Percentiles rank a stretch among this genome's conserved stretches.
Evolutionary conservation across 78 protist species (phyloP).

Genomic region (Protostelium mycophagum): DNA sequence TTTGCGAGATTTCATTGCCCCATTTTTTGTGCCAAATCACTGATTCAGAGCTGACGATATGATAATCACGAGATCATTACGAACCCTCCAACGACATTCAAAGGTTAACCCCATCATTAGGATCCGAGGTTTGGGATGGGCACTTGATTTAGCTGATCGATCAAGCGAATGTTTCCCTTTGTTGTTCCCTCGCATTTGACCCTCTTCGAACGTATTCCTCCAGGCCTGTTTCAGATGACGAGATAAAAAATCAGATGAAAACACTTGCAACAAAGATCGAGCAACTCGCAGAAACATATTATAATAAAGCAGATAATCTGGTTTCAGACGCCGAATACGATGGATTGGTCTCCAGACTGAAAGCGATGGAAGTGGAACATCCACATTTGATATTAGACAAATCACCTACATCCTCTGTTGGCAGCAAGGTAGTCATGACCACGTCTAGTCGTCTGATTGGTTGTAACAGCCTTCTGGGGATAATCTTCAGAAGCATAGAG

Average conservation of each 20-base stretch:
- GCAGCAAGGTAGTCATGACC: background rate
- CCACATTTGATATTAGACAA: background rate
- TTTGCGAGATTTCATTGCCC: no score
- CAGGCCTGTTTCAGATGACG: no score
- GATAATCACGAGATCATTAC: no score
- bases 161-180: no score
- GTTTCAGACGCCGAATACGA: conserved; percentile 46
- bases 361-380: background rate
- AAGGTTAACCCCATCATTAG: no score
- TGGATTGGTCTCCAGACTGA: conserved; percentile 11
- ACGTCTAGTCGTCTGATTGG: background rate
- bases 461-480: background rate
- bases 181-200: no score
- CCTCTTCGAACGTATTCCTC: no score
- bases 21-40: no score
- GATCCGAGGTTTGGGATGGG: no score
- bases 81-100: no score
- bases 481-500: conserved; percentile 1
- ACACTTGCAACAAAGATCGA: conserved; percentile 14
- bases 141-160: no score
- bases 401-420: conserved; percentile 2
- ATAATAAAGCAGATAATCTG: conserved; percentile 23
- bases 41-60: no score
- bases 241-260: conserved; percentile 17
- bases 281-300: conserved; percentile 27